Conservation (phyloP, 805 yeast genomes). For the Lachancea lanzarotensis region DNA sequence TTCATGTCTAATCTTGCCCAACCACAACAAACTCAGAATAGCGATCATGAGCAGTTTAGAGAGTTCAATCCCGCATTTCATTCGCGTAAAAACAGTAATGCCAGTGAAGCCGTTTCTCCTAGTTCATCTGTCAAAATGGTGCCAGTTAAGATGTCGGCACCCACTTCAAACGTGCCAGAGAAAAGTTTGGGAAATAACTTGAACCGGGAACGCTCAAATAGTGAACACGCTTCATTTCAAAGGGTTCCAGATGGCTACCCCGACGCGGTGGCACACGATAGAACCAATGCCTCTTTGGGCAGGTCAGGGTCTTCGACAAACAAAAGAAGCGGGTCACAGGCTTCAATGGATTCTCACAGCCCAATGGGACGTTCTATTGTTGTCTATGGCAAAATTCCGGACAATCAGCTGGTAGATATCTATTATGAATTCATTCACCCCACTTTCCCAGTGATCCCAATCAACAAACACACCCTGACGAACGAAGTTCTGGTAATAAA, state of each 20-base stretch:
- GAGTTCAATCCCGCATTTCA: constrained; percentile 23
- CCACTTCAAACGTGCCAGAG: not conserved
- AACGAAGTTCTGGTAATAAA: constrained; percentile 26
- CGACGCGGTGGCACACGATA: not conserved
- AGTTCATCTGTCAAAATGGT: constrained; percentile 15
- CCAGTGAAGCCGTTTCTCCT: constrained; percentile 29
- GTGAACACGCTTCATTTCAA: not conserved
- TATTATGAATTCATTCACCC: constrained; percentile 43
- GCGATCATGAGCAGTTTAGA: constrained; percentile 6
- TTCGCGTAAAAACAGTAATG: constrained; percentile 27
- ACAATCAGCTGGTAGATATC: constrained; percentile 37
- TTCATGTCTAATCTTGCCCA: constrained; percentile 3
- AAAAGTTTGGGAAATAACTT: not conserved
- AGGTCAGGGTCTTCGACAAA: not conserved
- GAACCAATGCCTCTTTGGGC: not conserved
- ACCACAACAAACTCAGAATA: not conserved
- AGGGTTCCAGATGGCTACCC: not conserved
- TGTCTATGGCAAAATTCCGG: constrained; percentile 27
- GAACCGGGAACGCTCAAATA: not conserved
- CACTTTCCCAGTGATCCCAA: constrained; percentile 34
- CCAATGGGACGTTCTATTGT: constrained; percentile 5
- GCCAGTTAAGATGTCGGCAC: not conserved
- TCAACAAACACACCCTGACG: constrained; percentile 31
- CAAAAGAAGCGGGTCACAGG: constrained; percentile 8
- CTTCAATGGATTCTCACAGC: not conserved